A percentile compares a stretch with the other conserved stretches of the same genome.
Conservation (phyloP, 2,329 filamentous ascomycete genomes). For the Parasarocladium wereldwijsianum region DNA sequence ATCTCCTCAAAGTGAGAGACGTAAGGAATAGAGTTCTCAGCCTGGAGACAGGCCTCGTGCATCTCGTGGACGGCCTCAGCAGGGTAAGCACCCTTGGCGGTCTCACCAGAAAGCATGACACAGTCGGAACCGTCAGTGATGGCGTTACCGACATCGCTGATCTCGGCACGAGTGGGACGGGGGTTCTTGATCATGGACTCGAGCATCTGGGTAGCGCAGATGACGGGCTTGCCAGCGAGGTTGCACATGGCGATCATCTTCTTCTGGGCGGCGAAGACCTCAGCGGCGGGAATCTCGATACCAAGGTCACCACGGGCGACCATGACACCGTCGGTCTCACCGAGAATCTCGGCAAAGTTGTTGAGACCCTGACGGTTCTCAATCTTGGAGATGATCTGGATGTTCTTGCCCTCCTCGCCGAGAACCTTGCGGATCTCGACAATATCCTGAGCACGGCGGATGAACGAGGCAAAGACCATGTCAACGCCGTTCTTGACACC, state of each 20-base stretch:
- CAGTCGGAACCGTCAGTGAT: conserved; percentile 97
- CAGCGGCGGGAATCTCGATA: conserved; percentile 95
- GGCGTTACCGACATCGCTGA: conserved; percentile 95
- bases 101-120: conserved; percentile 99
- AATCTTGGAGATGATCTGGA: conserved; percentile 99
- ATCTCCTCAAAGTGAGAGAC: conserved; percentile 95
- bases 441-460: conserved; percentile 89
- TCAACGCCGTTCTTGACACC: conserved; percentile 98
- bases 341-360: conserved; percentile 96
- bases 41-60: conserved; percentile 93
- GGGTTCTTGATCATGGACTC: conserved; percentile 99
- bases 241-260: conserved; percentile 99
- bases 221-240: conserved; percentile 94
- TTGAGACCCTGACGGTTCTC: conserved; percentile 99
- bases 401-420: conserved; percentile 82
- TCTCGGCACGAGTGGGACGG: conserved; percentile 91
- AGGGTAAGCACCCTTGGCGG: conserved; percentile 93
- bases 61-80: conserved; percentile 89
- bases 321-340: conserved; percentile 98
- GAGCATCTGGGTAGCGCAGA: conserved; percentile 98
- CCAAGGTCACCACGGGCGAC: conserved; percentile 90
- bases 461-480: conserved; percentile 98
- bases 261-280: conserved; percentile 99
- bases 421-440: conserved; percentile 81
- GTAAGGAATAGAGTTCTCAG: conserved; percentile 94